Evolutionary conservation across 2,329 filamentous ascomycete genomes (phyloP).

Genomic region (Geoglossum cookeanum): DNA sequence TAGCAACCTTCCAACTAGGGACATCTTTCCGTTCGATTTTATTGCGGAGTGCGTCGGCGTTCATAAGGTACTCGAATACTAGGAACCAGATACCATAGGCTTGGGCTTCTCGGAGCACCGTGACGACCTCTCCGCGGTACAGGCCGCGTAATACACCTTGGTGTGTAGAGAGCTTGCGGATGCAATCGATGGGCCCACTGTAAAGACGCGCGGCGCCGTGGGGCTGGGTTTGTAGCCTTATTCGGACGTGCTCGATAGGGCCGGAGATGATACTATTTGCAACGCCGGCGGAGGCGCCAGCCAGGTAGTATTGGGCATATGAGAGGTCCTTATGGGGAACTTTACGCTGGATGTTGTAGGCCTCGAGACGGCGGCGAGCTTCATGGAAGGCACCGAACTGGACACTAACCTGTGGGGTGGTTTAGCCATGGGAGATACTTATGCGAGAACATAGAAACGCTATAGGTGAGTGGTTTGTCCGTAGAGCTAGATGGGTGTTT

Average conservation of each 20-base stretch:
- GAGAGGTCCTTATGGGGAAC: constrained; percentile 30
- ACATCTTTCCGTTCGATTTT: constrained; percentile 56
- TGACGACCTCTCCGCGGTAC: constrained; percentile 77
- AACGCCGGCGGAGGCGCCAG: constrained; percentile 82
- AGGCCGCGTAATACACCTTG: constrained; percentile 53
- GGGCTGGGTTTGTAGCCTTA: constrained; percentile 87
- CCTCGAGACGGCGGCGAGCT: constrained; percentile 70
- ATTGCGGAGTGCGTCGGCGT: constrained; percentile 65
- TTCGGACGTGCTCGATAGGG: constrained; percentile 93
- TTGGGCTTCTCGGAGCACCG: constrained; percentile 71
- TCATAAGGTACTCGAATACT: constrained; percentile 93
- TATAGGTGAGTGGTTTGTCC: neutral
- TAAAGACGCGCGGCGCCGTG: constrained; percentile 68
- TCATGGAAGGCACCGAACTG: constrained; percentile 96
- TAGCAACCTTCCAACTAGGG: constrained; percentile 65
- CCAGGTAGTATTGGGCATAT: constrained; percentile 73
- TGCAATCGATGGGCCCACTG: constrained; percentile 70
- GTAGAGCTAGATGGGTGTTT: neutral
- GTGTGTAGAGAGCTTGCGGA: constrained; percentile 56
- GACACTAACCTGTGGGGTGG: constrained; percentile 42
- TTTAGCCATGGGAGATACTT: no score
- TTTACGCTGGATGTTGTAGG: constrained; percentile 37
- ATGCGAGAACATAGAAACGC: neutral
- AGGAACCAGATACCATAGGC: constrained; percentile 95
- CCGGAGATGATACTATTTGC: constrained; percentile 76